phyloP scores from a whole-genome alignment of 306 rosid species.

The Dryas drummondii region DNA sequence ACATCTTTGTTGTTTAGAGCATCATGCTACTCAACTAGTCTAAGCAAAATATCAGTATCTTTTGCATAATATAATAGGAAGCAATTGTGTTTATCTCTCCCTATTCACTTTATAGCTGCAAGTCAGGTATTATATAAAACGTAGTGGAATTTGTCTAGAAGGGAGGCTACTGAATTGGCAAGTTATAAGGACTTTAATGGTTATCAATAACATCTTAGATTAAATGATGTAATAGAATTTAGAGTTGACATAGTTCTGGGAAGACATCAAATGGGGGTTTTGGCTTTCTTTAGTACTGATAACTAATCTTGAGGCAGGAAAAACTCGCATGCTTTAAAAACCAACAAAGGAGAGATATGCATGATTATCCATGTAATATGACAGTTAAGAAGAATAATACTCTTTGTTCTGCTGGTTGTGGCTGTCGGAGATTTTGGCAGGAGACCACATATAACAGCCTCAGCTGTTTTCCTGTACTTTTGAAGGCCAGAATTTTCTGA shows the following conservation, averaged over 20 bases:
- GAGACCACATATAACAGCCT: conserved; percentile 90
- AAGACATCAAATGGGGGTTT: neutral
- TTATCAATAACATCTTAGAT: neutral
- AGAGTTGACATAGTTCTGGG: neutral
- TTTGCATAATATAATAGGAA: neutral
- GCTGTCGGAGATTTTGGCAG: conserved; percentile 91
- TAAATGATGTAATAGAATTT: neutral
- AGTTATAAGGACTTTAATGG: neutral
- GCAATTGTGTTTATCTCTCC: neutral
- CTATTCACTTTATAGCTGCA: neutral
- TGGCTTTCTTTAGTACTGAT: neutral
- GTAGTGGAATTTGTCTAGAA: neutral
- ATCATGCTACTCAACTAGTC: neutral
- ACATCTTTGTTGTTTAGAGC: neutral
- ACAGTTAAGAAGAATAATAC: conserved; percentile 49
- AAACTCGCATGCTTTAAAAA: neutral
- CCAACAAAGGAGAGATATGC: neutral
- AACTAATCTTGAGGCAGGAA: neutral
- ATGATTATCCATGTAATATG: conserved; percentile 7
- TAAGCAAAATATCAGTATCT: neutral
- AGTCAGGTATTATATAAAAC: neutral
- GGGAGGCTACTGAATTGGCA: neutral
- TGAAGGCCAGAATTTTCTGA: conserved; percentile 52
- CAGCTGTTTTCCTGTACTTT: conserved; percentile 70
- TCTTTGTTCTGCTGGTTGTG: conserved; percentile 70